Evolutionary conservation across 257 asterid species (phyloP).

Genomic region (Rhazya stricta): DNA sequence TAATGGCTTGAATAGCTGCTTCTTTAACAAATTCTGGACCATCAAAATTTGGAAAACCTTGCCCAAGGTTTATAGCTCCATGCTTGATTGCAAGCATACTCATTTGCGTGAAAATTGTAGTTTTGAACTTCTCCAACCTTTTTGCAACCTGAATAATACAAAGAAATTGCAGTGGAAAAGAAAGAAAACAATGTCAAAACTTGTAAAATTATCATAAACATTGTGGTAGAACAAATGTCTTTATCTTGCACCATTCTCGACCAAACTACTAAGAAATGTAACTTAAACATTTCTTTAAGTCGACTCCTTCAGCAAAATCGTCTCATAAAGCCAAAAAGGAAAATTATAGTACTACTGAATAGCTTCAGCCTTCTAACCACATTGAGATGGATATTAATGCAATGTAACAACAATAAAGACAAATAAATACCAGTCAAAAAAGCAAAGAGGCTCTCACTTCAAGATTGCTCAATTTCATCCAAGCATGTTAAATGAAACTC

Average conservation of each 20-base stretch:
- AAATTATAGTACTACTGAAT: background rate
- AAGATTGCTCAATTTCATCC: background rate
- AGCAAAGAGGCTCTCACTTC: background rate
- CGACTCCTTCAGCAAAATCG: background rate
- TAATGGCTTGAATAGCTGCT: slow-evolving; percentile 86
- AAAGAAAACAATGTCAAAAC: background rate
- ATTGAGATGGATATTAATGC: background rate
- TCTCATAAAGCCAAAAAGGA: background rate
- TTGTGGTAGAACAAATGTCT: background rate
- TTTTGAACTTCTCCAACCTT: slow-evolving; percentile 92
- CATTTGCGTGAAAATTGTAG: slow-evolving; percentile 97
- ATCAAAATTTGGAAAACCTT: slow-evolving; percentile 98
- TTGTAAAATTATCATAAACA: background rate
- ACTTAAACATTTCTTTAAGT: background rate
- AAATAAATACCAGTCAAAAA: background rate
- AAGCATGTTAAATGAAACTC: background rate
- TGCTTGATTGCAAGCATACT: slow-evolving; percentile 87
- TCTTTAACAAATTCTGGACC: slow-evolving; percentile 97
- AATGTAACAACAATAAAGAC: background rate
- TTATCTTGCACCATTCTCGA: background rate
- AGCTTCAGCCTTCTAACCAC: background rate
- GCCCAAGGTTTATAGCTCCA: slow-evolving; percentile 93
- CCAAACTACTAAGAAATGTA: background rate
- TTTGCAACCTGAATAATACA: slow-evolving; percentile 60
- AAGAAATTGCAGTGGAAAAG: background rate